Evolutionary conservation across 2,329 filamentous ascomycete species (phyloP).

Genomic region (Colletotrichum ledebouriae): DNA sequence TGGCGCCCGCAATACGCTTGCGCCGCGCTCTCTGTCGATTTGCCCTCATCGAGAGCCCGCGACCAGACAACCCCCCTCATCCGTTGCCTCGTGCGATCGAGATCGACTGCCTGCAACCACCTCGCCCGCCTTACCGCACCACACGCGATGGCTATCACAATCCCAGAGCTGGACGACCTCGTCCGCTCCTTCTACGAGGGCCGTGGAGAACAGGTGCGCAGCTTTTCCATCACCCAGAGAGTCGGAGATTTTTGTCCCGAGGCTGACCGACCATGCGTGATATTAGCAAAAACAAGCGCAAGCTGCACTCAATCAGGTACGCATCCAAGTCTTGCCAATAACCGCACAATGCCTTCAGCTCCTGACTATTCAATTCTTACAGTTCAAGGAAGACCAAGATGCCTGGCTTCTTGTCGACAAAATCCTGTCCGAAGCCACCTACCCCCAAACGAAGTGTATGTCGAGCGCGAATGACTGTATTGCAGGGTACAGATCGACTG

Average conservation of each 20-base stretch:
- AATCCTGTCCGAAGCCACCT: conserved; percentile 92
- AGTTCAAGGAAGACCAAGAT: conserved; percentile 99
- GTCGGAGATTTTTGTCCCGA: conserved; percentile 41
- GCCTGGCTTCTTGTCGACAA: conserved; percentile 98
- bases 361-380: conserved; percentile 48
- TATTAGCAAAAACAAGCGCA: conserved; percentile 95
- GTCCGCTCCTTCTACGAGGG: conserved; percentile 98
- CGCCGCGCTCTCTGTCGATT: conserved; percentile 45
- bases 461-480: conserved; percentile 44
- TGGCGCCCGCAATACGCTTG: conserved; percentile 20
- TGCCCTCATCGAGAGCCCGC: conserved; percentile 41
- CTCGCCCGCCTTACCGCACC: conserved; percentile 50
- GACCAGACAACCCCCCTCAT: conserved; percentile 33
- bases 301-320: conserved; percentile 90
- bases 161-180: conserved; percentile 95
- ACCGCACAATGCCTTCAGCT: not conserved
- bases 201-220: conserved; percentile 87
- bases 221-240: conserved; percentile 25
- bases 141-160: conserved; percentile 75
- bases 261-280: conserved; percentile 56
- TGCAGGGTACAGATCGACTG: conserved; percentile 16
- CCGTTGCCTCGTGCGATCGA: conserved; percentile 42
- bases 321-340: conserved; percentile 48
- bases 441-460: conserved; percentile 96
- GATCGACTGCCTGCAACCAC: conserved; percentile 46